Evolutionary conservation across 2,329 filamentous ascomycete genomes (phyloP), one percentile per base, ranked within the genome.

Genomic region (Arthrocladium fulminans): DNA sequence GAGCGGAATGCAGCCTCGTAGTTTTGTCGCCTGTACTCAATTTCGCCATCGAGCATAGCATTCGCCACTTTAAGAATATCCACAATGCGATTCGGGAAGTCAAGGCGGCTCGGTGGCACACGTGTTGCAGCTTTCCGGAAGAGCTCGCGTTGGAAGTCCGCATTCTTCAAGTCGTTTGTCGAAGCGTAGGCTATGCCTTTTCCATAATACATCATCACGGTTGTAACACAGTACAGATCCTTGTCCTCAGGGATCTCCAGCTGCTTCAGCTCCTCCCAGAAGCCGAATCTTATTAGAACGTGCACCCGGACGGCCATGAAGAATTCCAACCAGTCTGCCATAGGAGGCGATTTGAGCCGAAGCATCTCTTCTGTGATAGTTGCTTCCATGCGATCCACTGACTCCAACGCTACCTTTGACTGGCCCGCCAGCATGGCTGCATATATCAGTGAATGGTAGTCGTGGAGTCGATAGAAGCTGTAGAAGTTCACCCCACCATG

Each of bases 321-420:
- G 1, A 76, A 76, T 63, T 89, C 86, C 1, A 88, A 68, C 79
- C 82, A 88, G 63, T 88, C 83, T 1, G 84, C 83, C 84, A 89
- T 87, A 0, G 83, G 82, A 0, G 83, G 83, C 0, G 77, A 80
- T 52, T 80, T 60, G 3, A 85, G 69, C 0, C 77, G 74, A 0
- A 89, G 68, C 2, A 88, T 63, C 0, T 75, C 73, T 45, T 83
- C 77, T 0, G 84, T 76, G 3, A 88, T 66, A 0, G 78, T 77
- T 0, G 65, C 65, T 58, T 88, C 83, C 42, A 88, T 72, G 37
- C 71, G 67, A 0, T 60, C 56, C 0, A 77, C 75, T 0, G 82
- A 80, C 1, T 83, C 74, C 2, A 88, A 61, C 0, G 83, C 81
- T 8, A 81, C 68, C 17, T 67, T 61, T 1, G 72, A 83, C 60